These are phyloP conservation scores for Phytophthora agathidicida DNA, from an alignment of 352 stramenopile species.

Conservation along the genomic window DNA sequence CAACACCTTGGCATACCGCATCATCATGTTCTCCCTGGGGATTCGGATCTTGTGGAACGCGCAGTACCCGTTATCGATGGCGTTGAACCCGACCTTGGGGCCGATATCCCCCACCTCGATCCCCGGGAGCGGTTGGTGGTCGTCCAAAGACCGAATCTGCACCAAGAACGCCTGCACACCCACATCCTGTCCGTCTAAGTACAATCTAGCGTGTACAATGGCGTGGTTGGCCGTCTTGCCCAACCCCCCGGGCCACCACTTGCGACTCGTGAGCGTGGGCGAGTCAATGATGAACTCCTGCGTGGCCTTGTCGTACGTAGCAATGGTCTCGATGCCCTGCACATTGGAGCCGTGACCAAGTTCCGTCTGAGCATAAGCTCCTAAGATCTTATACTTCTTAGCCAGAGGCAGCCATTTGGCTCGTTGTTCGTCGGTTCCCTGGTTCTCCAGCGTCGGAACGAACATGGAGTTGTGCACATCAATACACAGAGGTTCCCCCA, in stretches of 20 bases:
- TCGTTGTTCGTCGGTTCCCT: conserved; percentile 27
- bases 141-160: conserved; percentile 29
- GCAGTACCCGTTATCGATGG: conserved; percentile 37
- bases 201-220: conserved; percentile 34
- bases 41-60: conserved; percentile 35
- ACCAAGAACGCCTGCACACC: conserved; percentile 38
- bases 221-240: conserved; percentile 42
- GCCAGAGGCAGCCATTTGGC: conserved; percentile 34
- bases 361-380: conserved; percentile 39
- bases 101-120: conserved; percentile 41
- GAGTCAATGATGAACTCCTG: conserved; percentile 96
- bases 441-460: conserved; percentile 35
- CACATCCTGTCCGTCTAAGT: conserved; percentile 30
- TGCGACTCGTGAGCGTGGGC: conserved; percentile 93
- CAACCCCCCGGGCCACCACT: conserved; percentile 93
- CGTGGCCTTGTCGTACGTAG: conserved; percentile 69
- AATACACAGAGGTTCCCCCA: conserved; percentile 24
- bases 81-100: conserved; percentile 36
- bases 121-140: conserved; percentile 31
- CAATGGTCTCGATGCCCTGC: conserved; percentile 37
- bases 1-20: conserved; percentile 47
- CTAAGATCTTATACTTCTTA: conserved; percentile 32
- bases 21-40: conserved; percentile 34
- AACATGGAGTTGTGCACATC: conserved; percentile 38
- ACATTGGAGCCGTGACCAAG: conserved; percentile 43